A percentile compares a stretch with the other conserved stretches of the same genome.
These are phyloP conservation scores for Umbelopsis sp. DNA, from an alignment of 371 early-diverging fungal genomes.

Conservation along the genomic window DNA sequence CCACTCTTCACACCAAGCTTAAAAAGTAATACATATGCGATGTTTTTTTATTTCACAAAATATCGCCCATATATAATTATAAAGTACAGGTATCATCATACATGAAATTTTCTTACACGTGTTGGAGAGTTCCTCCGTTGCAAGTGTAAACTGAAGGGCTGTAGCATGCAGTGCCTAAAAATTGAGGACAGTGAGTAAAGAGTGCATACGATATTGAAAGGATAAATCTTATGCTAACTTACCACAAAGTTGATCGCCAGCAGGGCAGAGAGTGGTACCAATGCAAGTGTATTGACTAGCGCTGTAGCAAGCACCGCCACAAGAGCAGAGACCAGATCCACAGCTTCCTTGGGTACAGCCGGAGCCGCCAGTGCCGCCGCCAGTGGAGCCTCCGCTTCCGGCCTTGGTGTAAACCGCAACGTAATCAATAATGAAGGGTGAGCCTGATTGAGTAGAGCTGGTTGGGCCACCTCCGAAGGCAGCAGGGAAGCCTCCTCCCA, in stretches of 20 bases:
- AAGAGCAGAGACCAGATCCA: neutral
- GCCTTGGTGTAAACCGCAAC: constrained; percentile 10
- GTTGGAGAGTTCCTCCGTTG: constrained; percentile 8
- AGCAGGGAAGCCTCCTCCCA: constrained; percentile 12
- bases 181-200: neutral
- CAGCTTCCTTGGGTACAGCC: neutral
- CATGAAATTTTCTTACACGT: neutral
- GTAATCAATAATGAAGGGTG: neutral
- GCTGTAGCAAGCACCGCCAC: constrained; percentile 13
- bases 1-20: no score
- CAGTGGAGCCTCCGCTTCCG: constrained; percentile 2
- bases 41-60: no score
- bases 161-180: neutral
- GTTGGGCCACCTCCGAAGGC: constrained; percentile 14
- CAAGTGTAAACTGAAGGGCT: neutral
- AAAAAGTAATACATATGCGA: no score
- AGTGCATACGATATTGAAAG: neutral
- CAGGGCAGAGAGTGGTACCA: constrained; percentile 1
- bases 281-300: constrained; percentile 4
- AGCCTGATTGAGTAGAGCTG: neutral
- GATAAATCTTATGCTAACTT: neutral
- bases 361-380: neutral
- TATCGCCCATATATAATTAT: no score
- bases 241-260: constrained; percentile 10
- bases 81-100: neutral